phyloP scores from a whole-genome alignment of 2,329 filamentous ascomycete genomes.

The Hypoxylon sp. region DNA sequence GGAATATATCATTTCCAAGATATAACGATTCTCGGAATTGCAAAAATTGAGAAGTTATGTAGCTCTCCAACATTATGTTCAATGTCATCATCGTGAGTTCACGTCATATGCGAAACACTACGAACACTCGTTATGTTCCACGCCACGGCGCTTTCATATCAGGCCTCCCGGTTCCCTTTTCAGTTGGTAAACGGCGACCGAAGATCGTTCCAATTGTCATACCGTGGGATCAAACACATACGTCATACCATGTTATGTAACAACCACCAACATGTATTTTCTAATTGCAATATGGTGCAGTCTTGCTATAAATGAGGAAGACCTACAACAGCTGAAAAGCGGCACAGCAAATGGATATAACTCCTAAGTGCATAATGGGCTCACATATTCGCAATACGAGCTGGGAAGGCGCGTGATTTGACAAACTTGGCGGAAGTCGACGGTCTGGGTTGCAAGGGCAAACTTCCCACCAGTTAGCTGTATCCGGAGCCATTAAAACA shows the following conservation, averaged over 20 bases:
- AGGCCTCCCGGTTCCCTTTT: background rate
- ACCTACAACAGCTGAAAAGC: background rate
- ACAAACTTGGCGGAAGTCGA: background rate
- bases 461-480: background rate
- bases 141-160: background rate
- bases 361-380: background rate
- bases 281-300: background rate
- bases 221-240: background rate
- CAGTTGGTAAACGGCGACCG: background rate
- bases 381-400: background rate
- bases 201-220: background rate
- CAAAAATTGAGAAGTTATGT: too few relatives aligned
- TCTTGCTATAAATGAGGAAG: background rate
- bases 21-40: too few relatives aligned
- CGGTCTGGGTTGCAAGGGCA: too few relatives aligned
- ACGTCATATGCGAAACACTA: too few relatives aligned
- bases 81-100: too few relatives aligned
- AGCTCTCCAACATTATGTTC: too few relatives aligned
- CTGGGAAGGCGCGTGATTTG: background rate
- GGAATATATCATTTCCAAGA: too few relatives aligned
- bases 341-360: background rate
- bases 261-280: background rate
- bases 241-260: background rate
- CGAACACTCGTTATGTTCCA: too few relatives aligned
- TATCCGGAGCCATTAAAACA: background rate